A percentile compares a stretch with the other conserved stretches of the same genome.
Evolutionary conservation across 345 rosid species (phyloP).

Genomic region (Acer saccharum): DNA sequence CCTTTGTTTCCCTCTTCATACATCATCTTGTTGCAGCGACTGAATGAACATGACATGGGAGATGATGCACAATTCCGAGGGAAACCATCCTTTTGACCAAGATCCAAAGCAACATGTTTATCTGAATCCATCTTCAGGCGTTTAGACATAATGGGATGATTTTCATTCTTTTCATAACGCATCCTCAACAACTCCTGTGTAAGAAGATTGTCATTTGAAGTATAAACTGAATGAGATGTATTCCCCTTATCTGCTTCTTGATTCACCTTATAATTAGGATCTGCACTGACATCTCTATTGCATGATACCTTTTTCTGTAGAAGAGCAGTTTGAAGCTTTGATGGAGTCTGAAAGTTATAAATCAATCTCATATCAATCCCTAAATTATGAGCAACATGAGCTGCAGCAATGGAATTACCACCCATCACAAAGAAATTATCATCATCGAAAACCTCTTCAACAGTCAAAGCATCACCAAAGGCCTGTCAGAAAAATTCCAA

Average conservation of each 20-base stretch:
- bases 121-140: conserved; percentile 49
- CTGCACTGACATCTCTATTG: conserved; percentile 29
- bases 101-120: conserved; percentile 21
- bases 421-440: conserved; percentile 87
- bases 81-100: conserved; percentile 19
- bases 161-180: conserved; percentile 25
- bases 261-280: conserved; percentile 30
- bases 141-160: conserved; percentile 37
- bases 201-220: conserved; percentile 23
- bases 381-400: conserved; percentile 77
- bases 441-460: conserved; percentile 63
- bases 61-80: conserved; percentile 46
- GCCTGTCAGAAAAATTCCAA: conserved; percentile 53
- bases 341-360: conserved; percentile 71
- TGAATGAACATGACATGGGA: conserved; percentile 55
- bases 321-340: conserved; percentile 57
- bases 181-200: conserved; percentile 28
- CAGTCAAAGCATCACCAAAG: conserved; percentile 68
- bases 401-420: conserved; percentile 89
- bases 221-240: conserved; percentile 29
- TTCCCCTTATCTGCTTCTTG: conserved; percentile 31
- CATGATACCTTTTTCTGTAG: conserved; percentile 36
- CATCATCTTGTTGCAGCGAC: conserved; percentile 76
- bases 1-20: conserved; percentile 30
- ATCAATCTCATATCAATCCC: conserved; percentile 82